Evolutionary conservation across 2,329 filamentous ascomycete species (phyloP), one percentile per base, ranked within the genome.

Genomic region (Aspergillus chevalieri): DNA sequence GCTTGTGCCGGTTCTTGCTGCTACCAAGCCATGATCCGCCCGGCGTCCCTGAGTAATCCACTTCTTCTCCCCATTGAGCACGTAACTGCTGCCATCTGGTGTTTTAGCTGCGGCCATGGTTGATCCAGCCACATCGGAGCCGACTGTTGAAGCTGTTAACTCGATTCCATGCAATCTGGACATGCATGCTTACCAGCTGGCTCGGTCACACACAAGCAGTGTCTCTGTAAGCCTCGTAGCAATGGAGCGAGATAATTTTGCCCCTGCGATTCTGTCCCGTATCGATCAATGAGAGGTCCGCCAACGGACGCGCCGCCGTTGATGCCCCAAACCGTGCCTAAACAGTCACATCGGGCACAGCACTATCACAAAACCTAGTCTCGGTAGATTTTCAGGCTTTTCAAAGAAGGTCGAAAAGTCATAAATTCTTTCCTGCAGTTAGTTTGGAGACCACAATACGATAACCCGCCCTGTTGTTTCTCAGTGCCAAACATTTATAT

Each of bases 31-130:
- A 72, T 89, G 89, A 66, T 90, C 85, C 53, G 73, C 79, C 70
- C 82, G 89, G 53, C 82, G 80, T 44, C 85, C 86, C 65, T 87
- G 87, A 33, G 85, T 88, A 61, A 87, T 87, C 85, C 85, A 87
- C 70, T 89, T 90, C 78, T 90, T 90, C 48, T 82, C 86, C 44
- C 86, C 86, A 44, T 58, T 60, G 44, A 79, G 74, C 53, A 77
- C 75, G 65, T 86, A 89, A 67, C 82, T 77, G 65, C 83, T 82
- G 43, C 85, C 85, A 60, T 87, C 84, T 3, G 80, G 66, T 0
- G 83, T 86, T 72, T 87, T 87, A 56, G 77, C 78, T 2, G 86
- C 86, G 0, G 86, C 90, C 0, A 87, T 91, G 50, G 83, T 77
- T 30, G 92, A 74, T 6, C 84, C 81, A 17, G 87, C 85, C 3